These are phyloP conservation scores for Pyrenophora teres DNA, from an alignment of 2,329 filamentous ascomycete genomes.

Conservation along the genomic window DNA sequence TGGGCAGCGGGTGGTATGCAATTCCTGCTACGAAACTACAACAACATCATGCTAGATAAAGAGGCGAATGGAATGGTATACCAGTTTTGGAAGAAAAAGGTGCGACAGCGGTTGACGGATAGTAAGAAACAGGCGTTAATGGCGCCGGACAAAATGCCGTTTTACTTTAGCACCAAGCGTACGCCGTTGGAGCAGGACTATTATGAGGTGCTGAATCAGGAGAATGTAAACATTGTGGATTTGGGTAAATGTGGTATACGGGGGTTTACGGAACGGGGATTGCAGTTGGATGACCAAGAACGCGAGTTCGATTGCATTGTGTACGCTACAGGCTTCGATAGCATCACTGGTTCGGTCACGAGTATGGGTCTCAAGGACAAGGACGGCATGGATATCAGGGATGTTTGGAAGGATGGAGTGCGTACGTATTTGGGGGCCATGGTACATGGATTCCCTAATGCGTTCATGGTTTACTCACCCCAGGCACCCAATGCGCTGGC, in stretches of 20 bases:
- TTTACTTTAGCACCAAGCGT: slow-evolving; percentile 51
- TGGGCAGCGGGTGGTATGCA: slow-evolving; percentile 49
- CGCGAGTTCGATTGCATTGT: slow-evolving; percentile 61
- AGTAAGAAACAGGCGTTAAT: slow-evolving; percentile 47
- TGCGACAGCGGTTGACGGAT: slow-evolving; percentile 45
- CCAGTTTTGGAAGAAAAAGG: slow-evolving; percentile 55
- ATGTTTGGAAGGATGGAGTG: slow-evolving; percentile 48
- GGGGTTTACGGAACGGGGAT: slow-evolving; percentile 54
- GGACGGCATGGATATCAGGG: slow-evolving; percentile 37
- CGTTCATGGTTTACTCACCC: slow-evolving; percentile 49
- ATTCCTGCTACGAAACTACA: slow-evolving; percentile 43
- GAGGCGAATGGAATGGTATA: slow-evolving; percentile 50
- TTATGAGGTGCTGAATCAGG: slow-evolving; percentile 47
- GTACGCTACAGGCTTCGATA: slow-evolving; percentile 52
- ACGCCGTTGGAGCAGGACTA: slow-evolving; percentile 47
- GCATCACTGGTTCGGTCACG: slow-evolving; percentile 43
- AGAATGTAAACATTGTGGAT: slow-evolving; percentile 57
- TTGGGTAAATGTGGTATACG: slow-evolving; percentile 48
- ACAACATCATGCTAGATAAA: slow-evolving; percentile 39
- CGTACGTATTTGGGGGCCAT: slow-evolving; percentile 49
- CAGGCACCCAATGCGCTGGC: slow-evolving; percentile 53
- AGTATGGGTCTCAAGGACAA: slow-evolving; percentile 40
- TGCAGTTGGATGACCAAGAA: slow-evolving; percentile 55
- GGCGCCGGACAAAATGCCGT: slow-evolving; percentile 48
- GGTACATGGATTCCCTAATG: slow-evolving; percentile 46